Base-by-base conservation (phyloP, 257 asterid genomes). In the Lithospermum erythrorhizon region DNA sequence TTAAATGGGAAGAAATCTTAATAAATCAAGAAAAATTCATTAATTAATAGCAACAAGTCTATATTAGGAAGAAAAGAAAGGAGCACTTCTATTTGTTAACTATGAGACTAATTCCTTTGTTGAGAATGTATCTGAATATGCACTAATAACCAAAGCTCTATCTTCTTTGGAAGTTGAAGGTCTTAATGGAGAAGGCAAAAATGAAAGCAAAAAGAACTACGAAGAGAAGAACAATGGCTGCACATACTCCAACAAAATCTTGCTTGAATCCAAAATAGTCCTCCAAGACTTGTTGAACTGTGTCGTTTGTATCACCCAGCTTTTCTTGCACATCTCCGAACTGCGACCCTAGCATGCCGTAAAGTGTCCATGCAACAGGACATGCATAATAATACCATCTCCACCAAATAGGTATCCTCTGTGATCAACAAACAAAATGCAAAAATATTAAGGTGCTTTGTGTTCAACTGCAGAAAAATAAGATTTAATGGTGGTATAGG, bases 131-230 rank as follows among this genome's bases (percentile, higher is more conserved):
- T 25, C 29, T 25, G 29, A 25, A 25, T 25, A 25, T 25, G 29
- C 29, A 25, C 29, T 32, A 32, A 32, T 32, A 8, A 35, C 45
- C 14, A 35, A 35, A 35, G 9, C 32, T 29, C 64, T 61, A 89
- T 72, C 89, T 77, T 56, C 79, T 84, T 59, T 86, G 95, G 70
- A 89, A 86, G 71, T 89, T 86, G 49, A 86, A 82, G 9, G 72
- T 68, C 67, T 75, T 80, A 64, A 86, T 82, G 3, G 96, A 80
- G 71, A 68, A 78, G 15, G 79, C 90, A 78, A 86, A 86, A 54
- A 76, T 79, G 77, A 86, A 82, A 77, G 78, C 82, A 21, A 82
- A 89, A 23, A 76, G 65, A 48, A 76, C 76, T 6, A 76, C 66
- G 32, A 76, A 69, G 63, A 83, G 90, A 57, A 63, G 79, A 8